phyloP scores from a whole-genome alignment of 2,329 filamentous ascomycete genomes.

The Coniochaeta ligniaria region DNA sequence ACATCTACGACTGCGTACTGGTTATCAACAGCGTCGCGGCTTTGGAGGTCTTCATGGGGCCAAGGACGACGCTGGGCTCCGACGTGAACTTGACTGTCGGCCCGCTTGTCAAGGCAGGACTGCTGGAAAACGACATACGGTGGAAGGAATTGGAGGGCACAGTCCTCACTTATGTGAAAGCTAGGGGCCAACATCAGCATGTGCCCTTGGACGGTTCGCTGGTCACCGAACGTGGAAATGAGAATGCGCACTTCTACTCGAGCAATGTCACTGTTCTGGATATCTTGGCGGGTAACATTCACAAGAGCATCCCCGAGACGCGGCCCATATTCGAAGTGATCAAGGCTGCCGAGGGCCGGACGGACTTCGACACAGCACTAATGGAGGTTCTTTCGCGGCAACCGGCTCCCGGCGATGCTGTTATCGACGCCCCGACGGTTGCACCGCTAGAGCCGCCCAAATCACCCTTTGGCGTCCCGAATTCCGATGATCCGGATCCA shows the following conservation, averaged over 20 bases:
- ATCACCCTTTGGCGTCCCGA: conserved; percentile 68
- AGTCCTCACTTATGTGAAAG: conserved; percentile 52
- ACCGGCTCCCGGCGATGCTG: conserved; percentile 69
- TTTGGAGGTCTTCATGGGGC: conserved; percentile 73
- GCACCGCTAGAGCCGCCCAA: conserved; percentile 26
- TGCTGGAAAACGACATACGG: conserved; percentile 41
- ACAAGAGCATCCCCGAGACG: conserved; percentile 46
- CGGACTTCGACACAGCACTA: conserved; percentile 61
- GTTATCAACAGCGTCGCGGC: conserved; percentile 85
- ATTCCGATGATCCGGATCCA: conserved; percentile 77
- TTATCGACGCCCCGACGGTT: conserved; percentile 37
- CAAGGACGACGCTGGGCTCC: conserved; percentile 72
- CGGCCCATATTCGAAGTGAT: conserved; percentile 70
- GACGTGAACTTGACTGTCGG: conserved; percentile 73
- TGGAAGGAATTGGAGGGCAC: conserved; percentile 47
- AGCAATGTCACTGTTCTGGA: conserved; percentile 44
- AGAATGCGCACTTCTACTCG: conserved; percentile 53
- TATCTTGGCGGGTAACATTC: conserved; percentile 49
- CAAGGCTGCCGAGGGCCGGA: conserved; percentile 79
- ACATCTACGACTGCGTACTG: conserved; percentile 93
- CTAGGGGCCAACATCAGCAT: conserved; percentile 46
- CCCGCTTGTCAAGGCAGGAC: conserved; percentile 55
- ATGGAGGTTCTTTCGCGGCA: conserved; percentile 57
- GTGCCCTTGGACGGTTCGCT: conserved; percentile 51
- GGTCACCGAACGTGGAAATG: conserved; percentile 48